Evolutionary conservation across 495 filamentous ascomycete species (phyloP).

Genomic region (Neurospora sp.): DNA sequence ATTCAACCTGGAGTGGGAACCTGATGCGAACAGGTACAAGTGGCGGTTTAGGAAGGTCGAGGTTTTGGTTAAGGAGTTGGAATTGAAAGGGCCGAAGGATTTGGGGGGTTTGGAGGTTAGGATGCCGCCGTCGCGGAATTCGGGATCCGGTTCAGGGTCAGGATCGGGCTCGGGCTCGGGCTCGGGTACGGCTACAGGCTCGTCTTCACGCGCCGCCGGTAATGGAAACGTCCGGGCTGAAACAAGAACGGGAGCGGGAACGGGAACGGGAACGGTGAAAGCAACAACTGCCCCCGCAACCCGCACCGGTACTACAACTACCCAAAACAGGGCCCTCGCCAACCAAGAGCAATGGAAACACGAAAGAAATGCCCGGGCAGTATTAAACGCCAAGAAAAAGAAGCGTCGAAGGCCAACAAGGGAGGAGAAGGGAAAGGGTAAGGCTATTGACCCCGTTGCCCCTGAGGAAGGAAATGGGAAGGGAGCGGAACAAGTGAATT

Average conservation of each 20-base stretch:
- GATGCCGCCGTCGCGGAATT: not conserved
- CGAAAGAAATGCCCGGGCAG: not conserved
- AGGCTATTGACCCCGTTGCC: not conserved
- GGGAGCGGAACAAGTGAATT: not conserved
- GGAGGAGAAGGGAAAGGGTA: not conserved
- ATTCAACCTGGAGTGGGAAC: constrained; percentile 2
- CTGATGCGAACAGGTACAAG: not conserved
- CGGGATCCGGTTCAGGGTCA: too few species aligned
- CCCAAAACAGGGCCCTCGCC: not conserved
- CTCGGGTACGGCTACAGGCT: not conserved
- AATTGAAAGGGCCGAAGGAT: constrained; percentile 11
- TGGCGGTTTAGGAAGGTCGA: constrained; percentile 13
- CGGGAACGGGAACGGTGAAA: not conserved
- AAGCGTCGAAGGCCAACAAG: not conserved
- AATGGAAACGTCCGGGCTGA: not conserved
- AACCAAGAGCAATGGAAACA: not conserved
- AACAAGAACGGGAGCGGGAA: too few species aligned
- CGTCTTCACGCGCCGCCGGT: not conserved
- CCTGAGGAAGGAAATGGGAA: not conserved
- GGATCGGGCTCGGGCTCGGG: not conserved
- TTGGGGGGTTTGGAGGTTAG: constrained; percentile 13
- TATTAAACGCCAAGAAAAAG: not conserved
- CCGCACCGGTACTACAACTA: too few species aligned
- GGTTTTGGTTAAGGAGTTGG: constrained; percentile 4
- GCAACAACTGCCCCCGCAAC: not conserved